phyloP scores from a whole-genome alignment of 2,329 filamentous ascomycete species.

The Colletotrichum viniferum region DNA sequence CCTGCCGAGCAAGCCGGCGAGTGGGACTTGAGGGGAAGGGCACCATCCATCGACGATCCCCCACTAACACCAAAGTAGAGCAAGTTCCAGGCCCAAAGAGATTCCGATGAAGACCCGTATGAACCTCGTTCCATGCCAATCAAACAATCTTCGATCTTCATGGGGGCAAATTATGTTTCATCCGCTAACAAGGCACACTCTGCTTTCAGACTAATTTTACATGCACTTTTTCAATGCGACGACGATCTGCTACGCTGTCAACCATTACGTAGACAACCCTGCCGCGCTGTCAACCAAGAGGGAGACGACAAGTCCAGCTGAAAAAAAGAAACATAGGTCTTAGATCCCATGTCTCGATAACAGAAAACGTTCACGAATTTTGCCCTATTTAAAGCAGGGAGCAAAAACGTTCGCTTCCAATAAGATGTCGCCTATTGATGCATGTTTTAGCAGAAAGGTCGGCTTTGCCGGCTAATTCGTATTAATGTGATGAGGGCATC shows the following conservation, averaged over 20 bases:
- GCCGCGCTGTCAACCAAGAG: neutral
- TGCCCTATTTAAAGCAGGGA: neutral
- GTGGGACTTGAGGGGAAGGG: neutral
- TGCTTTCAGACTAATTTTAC: neutral
- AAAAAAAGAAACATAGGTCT: neutral
- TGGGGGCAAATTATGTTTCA: neutral
- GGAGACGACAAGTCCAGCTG: neutral
- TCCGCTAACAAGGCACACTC: neutral
- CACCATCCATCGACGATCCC: neutral
- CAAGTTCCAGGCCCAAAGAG: neutral
- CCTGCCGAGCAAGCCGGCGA: neutral
- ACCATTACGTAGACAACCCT: neutral
- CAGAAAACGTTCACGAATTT: neutral
- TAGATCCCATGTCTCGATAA: neutral
- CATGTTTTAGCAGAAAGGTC: neutral
- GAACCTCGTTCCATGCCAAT: neutral
- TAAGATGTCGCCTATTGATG: neutral
- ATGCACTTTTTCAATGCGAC: neutral
- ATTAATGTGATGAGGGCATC: neutral
- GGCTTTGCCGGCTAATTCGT: neutral
- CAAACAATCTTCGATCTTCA: neutral
- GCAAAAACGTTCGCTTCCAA: neutral
- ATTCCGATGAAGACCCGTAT: neutral
- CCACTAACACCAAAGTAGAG: neutral
- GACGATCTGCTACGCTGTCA: neutral